Conservation (phyloP, 148 eudicot species). For the Camellia japonica region DNA sequence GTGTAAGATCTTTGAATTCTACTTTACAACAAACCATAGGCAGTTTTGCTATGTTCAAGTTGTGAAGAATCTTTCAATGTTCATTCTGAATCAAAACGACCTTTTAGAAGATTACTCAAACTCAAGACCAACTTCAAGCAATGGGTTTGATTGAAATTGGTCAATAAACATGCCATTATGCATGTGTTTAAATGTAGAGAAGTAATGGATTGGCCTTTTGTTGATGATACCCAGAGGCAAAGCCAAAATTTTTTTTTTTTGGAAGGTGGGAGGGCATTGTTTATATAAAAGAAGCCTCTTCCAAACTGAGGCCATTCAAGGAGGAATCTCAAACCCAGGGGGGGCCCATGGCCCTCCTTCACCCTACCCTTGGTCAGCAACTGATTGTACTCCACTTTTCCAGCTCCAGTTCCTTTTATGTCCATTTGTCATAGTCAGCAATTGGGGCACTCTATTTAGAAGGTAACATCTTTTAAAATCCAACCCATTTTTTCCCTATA, state of each 20-base stretch:
- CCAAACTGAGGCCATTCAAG: too few relatives aligned
- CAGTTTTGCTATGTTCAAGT: too few relatives aligned
- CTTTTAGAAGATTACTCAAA: background rate
- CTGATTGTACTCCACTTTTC: background rate
- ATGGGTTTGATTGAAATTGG: background rate
- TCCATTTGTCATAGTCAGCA: background rate
- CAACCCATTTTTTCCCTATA: constrained; percentile 7
- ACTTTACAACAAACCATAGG: background rate
- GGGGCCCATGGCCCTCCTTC: too few relatives aligned
- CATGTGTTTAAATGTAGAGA: background rate
- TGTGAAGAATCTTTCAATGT: background rate
- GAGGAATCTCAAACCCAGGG: too few relatives aligned
- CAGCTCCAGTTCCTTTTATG: background rate
- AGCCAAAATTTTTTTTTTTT: too few relatives aligned
- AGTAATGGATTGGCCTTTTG: background rate
- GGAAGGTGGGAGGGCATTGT: too few relatives aligned
- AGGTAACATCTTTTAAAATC: background rate
- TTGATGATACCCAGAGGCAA: too few relatives aligned
- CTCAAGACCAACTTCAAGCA: background rate
- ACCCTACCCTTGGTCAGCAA: too few relatives aligned
- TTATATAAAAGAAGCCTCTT: too few relatives aligned
- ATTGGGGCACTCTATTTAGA: background rate
- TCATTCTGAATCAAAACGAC: background rate
- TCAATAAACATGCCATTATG: background rate
- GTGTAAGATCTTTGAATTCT: background rate